phyloP scores from a whole-genome alignment of 495 filamentous ascomycete genomes.

The Talaromyces wortmannii region DNA sequence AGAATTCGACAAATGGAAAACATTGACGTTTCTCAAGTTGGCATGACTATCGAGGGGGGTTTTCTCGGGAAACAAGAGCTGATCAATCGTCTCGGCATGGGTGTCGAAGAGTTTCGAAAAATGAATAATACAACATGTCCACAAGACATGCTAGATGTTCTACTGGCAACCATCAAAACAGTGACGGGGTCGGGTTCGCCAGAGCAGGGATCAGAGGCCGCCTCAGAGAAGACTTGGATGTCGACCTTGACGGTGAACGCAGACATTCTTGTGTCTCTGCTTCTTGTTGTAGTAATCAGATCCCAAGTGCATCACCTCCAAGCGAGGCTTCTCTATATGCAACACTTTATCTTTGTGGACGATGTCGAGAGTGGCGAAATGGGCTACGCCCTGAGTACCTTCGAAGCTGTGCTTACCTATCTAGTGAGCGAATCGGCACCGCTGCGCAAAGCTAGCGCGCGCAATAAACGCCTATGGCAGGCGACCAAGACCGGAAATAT shows the following conservation, averaged over 20 bases:
- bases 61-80: slow-evolving; percentile 65
- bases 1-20: slow-evolving; percentile 88
- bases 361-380: slow-evolving; percentile 96
- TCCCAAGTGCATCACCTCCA: slow-evolving; percentile 84
- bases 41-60: slow-evolving; percentile 73
- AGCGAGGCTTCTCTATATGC: slow-evolving; percentile 84
- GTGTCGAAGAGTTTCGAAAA: slow-evolving; percentile 84
- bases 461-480: slow-evolving; percentile 86
- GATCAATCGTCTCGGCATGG: slow-evolving; percentile 60
- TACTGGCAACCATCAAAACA: slow-evolving; percentile 80
- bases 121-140: slow-evolving; percentile 79
- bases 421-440: slow-evolving; percentile 75
- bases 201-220: slow-evolving; percentile 16
- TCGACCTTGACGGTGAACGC: slow-evolving; percentile 81
- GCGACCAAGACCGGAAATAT: slow-evolving; percentile 71
- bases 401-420: slow-evolving; percentile 92
- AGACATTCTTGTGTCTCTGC: slow-evolving; percentile 86
- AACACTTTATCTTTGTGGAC: slow-evolving; percentile 92
- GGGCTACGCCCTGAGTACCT: slow-evolving; percentile 94
- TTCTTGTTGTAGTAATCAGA: slow-evolving; percentile 89
- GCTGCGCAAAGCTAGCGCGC: slow-evolving; percentile 72
- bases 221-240: slow-evolving; percentile 49
- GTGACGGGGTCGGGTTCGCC: slow-evolving; percentile 50
- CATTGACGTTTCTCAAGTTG: slow-evolving; percentile 91
- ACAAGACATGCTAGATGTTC: slow-evolving; percentile 88